phyloP scores from a whole-genome alignment of 1,284 basidiomycete genomes.

The Ustilago crameri region DNA sequence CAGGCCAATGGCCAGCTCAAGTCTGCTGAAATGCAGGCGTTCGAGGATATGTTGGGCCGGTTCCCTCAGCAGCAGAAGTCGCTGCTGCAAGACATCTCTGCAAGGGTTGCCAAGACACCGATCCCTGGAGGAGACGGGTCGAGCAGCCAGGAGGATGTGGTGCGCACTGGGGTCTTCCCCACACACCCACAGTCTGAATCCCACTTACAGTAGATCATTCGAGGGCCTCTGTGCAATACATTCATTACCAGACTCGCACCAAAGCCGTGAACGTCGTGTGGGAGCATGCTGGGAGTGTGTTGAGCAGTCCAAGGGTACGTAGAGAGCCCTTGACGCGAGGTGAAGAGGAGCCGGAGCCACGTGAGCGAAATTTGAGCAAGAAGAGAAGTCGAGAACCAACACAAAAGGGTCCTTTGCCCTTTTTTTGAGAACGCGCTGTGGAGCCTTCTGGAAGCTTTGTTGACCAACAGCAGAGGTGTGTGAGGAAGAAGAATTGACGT shows the following conservation, averaged over 20 bases:
- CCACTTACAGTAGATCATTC: no score
- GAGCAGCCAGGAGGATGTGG: conserved; percentile 9
- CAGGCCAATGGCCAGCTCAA: conserved; percentile 7
- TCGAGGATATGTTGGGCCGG: conserved; percentile 42
- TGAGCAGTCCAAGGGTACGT: no score
- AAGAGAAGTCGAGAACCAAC: conserved; percentile 4
- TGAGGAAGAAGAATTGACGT: no score
- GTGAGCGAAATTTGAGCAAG: background rate
- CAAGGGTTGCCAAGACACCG: conserved; percentile 26
- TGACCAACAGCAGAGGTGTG: no score
- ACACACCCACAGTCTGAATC: no score
- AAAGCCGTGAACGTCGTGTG: no score
- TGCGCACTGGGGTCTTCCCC: conserved; percentile 7
- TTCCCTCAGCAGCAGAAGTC: conserved; percentile 42
- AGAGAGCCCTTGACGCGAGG: no score
- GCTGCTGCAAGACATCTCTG: conserved; percentile 37
- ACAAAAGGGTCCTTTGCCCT: conserved; percentile 2
- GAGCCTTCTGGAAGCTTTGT: conserved; percentile 27
- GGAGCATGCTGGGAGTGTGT: no score
- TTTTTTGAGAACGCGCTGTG: no score
- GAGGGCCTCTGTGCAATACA: no score
- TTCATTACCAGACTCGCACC: no score
- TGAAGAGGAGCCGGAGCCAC: background rate
- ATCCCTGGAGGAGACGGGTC: conserved; percentile 4
- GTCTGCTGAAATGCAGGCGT: conserved; percentile 29